These are phyloP conservation scores for Microstegium vimineum DNA, from an alignment of 176 grass and related monocot species.

Conservation along the genomic window DNA sequence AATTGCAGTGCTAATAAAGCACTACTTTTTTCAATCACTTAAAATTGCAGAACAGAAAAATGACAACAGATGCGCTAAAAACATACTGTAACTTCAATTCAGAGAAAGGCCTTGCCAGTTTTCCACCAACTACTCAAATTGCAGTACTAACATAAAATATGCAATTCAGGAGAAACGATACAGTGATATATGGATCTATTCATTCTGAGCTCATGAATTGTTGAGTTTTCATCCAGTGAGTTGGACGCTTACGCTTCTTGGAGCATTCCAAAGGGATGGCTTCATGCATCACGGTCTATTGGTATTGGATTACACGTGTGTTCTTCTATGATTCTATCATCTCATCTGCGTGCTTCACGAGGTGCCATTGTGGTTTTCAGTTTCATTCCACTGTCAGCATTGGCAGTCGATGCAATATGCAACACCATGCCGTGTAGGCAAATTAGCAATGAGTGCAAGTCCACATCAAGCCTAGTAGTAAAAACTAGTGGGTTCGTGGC, in stretches of 20 bases:
- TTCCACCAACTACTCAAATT: background rate
- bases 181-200: background rate
- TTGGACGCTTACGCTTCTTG: background rate
- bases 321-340: background rate
- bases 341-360: background rate
- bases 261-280: background rate
- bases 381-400: slow-evolving; percentile 7
- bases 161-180: background rate
- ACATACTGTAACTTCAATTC: background rate
- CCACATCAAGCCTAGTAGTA: background rate
- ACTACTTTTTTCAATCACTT: background rate
- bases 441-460: slow-evolving; percentile 12
- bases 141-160: background rate
- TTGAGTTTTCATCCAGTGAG: background rate
- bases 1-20: too few relatives aligned
- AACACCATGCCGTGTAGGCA: background rate
- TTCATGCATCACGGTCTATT: background rate
- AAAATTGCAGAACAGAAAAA: background rate
- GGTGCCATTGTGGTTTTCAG: background rate
- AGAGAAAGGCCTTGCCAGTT: background rate
- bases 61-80: background rate
- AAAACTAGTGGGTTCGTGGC: background rate
- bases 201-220: background rate
- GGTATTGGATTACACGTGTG: background rate
- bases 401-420: background rate